A percentile compares a stretch with the other conserved stretches of the same genome.
These are phyloP conservation scores for Dryadomyces quercus-mongolicae DNA, from an alignment of 2,329 filamentous ascomycete species.

Conservation along the genomic window DNA sequence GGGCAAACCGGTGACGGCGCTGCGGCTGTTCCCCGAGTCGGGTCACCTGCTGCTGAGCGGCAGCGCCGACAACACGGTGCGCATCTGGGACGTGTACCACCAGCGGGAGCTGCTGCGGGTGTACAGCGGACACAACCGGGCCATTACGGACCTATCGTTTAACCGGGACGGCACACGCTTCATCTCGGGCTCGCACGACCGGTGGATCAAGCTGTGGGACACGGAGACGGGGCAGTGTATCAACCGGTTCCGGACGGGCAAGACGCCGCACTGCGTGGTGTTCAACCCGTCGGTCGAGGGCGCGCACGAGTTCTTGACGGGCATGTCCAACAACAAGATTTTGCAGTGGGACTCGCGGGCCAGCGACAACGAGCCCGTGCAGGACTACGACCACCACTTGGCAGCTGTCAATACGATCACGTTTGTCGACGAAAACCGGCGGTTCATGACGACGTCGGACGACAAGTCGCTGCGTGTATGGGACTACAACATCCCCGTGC, in stretches of 20 bases:
- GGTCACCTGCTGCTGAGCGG: constrained; percentile 83
- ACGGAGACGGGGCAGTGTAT: constrained; percentile 88
- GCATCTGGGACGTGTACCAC: constrained; percentile 92
- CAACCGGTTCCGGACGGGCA: constrained; percentile 81
- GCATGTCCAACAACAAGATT: constrained; percentile 99
- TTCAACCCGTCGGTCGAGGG: constrained; percentile 76
- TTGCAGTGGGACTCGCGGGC: constrained; percentile 87
- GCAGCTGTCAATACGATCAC: constrained; percentile 97
- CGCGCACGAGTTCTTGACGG: constrained; percentile 82
- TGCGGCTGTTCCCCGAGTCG: constrained; percentile 80
- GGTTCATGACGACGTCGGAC: constrained; percentile 96
- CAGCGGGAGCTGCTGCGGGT: constrained; percentile 76
- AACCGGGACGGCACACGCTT: constrained; percentile 73
- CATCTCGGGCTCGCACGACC: constrained; percentile 83
- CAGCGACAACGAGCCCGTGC: constrained; percentile 58
- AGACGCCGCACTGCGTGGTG: constrained; percentile 86
- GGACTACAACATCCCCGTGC: constrained; percentile 97
- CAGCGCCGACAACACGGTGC: constrained; percentile 82
- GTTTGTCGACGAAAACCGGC: constrained; percentile 85
- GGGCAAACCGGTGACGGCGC: constrained; percentile 71
- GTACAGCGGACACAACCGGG: constrained; percentile 84
- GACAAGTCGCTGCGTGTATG: constrained; percentile 92
- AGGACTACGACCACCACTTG: constrained; percentile 97
- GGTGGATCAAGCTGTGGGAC: constrained; percentile 96
- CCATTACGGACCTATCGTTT: constrained; percentile 82